Percentiles rank a stretch among this genome's conserved stretches.
Evolutionary conservation across 2,329 filamentous ascomycete genomes (phyloP).

Genomic region (Venturia effusa): DNA sequence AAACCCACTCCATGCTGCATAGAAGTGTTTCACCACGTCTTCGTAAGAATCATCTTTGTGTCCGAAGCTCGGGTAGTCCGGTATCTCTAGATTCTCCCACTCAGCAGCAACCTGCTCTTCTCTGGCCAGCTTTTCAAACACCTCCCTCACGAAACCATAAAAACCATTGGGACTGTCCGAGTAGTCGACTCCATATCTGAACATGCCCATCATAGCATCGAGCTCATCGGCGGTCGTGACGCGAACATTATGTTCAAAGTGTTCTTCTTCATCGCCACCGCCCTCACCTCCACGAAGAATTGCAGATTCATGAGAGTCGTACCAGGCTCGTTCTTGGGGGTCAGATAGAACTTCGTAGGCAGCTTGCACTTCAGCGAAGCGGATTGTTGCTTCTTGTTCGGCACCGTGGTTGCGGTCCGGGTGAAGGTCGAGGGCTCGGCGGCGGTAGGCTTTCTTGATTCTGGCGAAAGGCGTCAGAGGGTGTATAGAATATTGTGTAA

Average conservation of each 20-base stretch:
- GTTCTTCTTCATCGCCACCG: slow-evolving; percentile 30
- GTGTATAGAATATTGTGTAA: neutral
- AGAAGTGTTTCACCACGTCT: slow-evolving; percentile 68
- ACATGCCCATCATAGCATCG: slow-evolving; percentile 64
- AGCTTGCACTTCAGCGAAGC: slow-evolving; percentile 84
- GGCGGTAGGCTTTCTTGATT: slow-evolving; percentile 87
- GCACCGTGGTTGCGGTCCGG: slow-evolving; percentile 89
- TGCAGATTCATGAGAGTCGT: slow-evolving; percentile 83
- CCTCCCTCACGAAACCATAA: slow-evolving; percentile 65
- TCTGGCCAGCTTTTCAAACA: slow-evolving; percentile 67
- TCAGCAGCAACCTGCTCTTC: slow-evolving; percentile 71
- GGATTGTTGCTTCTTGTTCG: slow-evolving; percentile 68
- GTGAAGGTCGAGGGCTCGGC: slow-evolving; percentile 84
- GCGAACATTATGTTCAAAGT: slow-evolving; percentile 56
- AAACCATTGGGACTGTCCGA: slow-evolving; percentile 73
- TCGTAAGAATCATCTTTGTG: slow-evolving; percentile 64
- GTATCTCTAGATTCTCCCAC: slow-evolving; percentile 49
- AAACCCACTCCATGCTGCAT: slow-evolving; percentile 70
- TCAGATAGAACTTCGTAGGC: slow-evolving; percentile 96
- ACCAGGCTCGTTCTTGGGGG: slow-evolving; percentile 92
- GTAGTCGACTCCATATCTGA: slow-evolving; percentile 68
- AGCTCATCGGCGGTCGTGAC: slow-evolving; percentile 77
- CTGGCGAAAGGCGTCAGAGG: slow-evolving; percentile 31
- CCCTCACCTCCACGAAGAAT: slow-evolving; percentile 59
- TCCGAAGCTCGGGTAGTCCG: slow-evolving; percentile 76